Evolutionary conservation across 73 alveolate genomes (phyloP).

Genomic region (Paramecium bursaria): DNA sequence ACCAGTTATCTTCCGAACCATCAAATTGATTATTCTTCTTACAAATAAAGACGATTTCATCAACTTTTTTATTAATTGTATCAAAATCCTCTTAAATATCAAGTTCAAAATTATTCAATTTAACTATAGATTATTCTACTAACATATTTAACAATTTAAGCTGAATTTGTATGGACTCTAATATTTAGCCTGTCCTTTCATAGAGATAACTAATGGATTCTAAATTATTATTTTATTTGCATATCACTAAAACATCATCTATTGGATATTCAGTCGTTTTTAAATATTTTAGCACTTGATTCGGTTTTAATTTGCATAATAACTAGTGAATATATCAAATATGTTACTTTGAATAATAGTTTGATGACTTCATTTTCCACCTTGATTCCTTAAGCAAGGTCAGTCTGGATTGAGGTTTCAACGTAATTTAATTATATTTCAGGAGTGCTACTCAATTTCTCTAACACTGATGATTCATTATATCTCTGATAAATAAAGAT

Average conservation of each 20-base stretch:
- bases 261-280: constrained; percentile 17
- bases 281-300: background rate
- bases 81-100: background rate
- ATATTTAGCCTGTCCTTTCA: constrained; percentile 20
- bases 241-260: constrained; percentile 31
- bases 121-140: background rate
- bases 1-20: constrained; percentile 17
- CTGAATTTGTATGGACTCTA: constrained; percentile 3
- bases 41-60: constrained; percentile 9
- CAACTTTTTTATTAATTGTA: background rate
- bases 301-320: constrained; percentile 26
- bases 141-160: background rate
- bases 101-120: constrained; percentile 8
- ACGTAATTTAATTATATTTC: constrained; percentile 13
- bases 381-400: background rate
- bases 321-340: background rate
- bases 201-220: constrained; percentile 30
- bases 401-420: constrained; percentile 20
- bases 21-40: background rate
- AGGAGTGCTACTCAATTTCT: background rate
- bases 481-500: constrained; percentile 22
- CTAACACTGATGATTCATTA: constrained; percentile 23
- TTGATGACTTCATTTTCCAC: background rate
- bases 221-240: constrained; percentile 8
- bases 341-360: background rate